Percentiles rank a stretch among this genome's conserved stretches.
phyloP scores from a whole-genome alignment of 352 stramenopile genomes.

The Phytophthora palmivora region DNA sequence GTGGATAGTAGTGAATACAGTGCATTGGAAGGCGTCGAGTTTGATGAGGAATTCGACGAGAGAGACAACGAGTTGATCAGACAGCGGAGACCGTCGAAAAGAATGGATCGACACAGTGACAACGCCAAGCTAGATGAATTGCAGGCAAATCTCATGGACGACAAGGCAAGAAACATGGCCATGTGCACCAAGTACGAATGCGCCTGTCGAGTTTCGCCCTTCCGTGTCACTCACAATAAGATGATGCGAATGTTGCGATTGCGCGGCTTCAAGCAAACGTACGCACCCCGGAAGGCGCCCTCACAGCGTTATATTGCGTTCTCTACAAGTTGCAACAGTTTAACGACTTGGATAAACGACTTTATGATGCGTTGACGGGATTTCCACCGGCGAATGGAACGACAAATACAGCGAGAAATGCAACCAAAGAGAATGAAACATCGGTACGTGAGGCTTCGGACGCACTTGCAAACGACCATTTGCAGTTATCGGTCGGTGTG shows the following conservation, averaged over 20 bases:
- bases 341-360: slow-evolving; percentile 75
- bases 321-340: slow-evolving; percentile 69
- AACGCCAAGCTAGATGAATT: slow-evolving; percentile 56
- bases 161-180: slow-evolving; percentile 66
- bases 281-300: slow-evolving; percentile 45
- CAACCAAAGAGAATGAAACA: slow-evolving; percentile 11
- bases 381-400: slow-evolving; percentile 18
- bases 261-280: slow-evolving; percentile 53
- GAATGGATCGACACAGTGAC: slow-evolving; percentile 14
- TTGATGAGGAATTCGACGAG: slow-evolving; percentile 24
- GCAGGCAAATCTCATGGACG: slow-evolving; percentile 74
- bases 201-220: slow-evolving; percentile 72
- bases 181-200: slow-evolving; percentile 79
- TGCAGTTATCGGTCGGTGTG: slow-evolving; percentile 47
- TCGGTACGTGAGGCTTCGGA: slow-evolving; percentile 23
- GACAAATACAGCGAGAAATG: too few relatives aligned
- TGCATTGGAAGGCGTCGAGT: slow-evolving; percentile 20
- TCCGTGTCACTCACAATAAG: slow-evolving; percentile 58
- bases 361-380: slow-evolving; percentile 64
- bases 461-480: slow-evolving; percentile 31
- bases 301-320: slow-evolving; percentile 72
- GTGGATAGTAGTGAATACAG: slow-evolving; percentile 38
- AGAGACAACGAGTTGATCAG: slow-evolving; percentile 14
- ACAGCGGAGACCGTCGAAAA: slow-evolving; percentile 20
- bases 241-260: slow-evolving; percentile 72